These are phyloP conservation scores for Solanum appendiculatum DNA, from an alignment of 257 asterid genomes.

Conservation along the genomic window DNA sequence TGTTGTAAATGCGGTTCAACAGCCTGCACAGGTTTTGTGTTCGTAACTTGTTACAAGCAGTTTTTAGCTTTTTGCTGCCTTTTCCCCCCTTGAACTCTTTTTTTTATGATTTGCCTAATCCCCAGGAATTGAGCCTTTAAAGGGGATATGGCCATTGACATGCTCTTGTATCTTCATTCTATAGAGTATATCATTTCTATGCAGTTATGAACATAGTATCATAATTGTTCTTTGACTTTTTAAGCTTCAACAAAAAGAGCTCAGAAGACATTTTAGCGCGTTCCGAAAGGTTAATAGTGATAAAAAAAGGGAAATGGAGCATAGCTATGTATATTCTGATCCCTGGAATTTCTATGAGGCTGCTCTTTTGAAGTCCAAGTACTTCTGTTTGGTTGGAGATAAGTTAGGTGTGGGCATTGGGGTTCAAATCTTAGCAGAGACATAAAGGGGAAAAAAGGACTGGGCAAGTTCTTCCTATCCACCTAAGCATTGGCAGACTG, in stretches of 20 bases:
- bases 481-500: neutral
- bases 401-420: neutral
- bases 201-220: neutral
- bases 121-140: neutral
- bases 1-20: slow-evolving; percentile 46
- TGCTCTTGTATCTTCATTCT: neutral
- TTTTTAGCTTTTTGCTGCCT: neutral
- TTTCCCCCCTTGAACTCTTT: neutral
- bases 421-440: neutral
- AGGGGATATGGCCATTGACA: neutral
- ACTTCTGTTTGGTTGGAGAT: neutral
- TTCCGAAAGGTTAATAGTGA: neutral
- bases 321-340: neutral
- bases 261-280: neutral
- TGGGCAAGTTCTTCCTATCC: neutral
- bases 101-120: neutral
- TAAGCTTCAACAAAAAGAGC: neutral
- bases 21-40: slow-evolving; percentile 56
- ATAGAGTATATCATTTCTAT: neutral
- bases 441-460: neutral
- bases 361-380: neutral
- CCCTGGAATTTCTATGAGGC: neutral
- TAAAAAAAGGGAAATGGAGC: neutral
- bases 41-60: neutral
- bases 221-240: neutral